Conservation (phyloP, 805 yeast species). For the Blastobotrys muscicola region DNA sequence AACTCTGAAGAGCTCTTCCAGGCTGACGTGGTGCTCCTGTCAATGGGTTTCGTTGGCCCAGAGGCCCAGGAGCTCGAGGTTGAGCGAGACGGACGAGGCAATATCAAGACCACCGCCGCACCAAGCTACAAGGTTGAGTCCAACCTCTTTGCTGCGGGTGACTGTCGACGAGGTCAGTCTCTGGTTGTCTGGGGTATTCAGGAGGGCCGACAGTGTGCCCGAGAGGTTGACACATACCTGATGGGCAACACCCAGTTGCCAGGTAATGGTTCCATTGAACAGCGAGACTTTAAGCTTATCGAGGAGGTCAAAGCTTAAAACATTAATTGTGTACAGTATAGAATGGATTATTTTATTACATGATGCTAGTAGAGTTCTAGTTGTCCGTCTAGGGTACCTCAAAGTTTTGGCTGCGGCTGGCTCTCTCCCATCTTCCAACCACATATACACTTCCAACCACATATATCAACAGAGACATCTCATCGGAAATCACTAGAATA, state of each 20-base stretch:
- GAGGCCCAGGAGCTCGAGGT: constrained; percentile 66
- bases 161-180: constrained; percentile 97
- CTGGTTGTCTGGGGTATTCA: constrained; percentile 99
- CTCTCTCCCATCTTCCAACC: too few relatives aligned
- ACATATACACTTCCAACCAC: too few relatives aligned
- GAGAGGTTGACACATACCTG: constrained; percentile 76
- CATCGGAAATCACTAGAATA: too few relatives aligned
- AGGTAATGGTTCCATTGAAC: constrained; percentile 87
- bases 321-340: too few relatives aligned
- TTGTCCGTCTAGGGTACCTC: too few relatives aligned
- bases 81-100: constrained; percentile 74
- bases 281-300: constrained; percentile 36
- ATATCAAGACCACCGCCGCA: constrained; percentile 55
- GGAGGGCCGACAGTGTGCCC: constrained; percentile 98
- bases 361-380: too few relatives aligned
- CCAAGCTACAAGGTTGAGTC: constrained; percentile 60
- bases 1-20: constrained; percentile 90
- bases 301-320: neutral
- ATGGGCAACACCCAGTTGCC: constrained; percentile 79
- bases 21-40: constrained; percentile 85
- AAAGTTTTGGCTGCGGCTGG: too few relatives aligned
- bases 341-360: too few relatives aligned
- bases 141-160: constrained; percentile 92
- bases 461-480: too few relatives aligned
- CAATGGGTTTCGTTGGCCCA: constrained; percentile 98